Percentiles rank a stretch among this genome's conserved stretches.
Evolutionary conservation across 768 basidiomycete genomes (phyloP).

Genomic region (Symmetrospora coprosmae): DNA sequence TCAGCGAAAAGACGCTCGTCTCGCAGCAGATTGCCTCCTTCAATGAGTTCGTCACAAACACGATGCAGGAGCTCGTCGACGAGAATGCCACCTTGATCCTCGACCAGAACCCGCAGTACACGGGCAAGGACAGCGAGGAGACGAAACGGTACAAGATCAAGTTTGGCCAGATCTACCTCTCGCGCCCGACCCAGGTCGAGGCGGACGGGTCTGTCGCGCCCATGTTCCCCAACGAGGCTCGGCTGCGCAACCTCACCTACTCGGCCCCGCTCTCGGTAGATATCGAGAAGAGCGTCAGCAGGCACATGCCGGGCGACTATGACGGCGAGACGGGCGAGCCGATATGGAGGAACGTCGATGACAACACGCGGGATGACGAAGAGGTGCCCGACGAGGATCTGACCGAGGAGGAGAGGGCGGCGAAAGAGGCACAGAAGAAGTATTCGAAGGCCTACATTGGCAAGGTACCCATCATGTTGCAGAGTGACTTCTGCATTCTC

Average conservation of each 20-base stretch:
- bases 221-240: slow-evolving; percentile 91
- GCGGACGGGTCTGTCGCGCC: slow-evolving; percentile 85
- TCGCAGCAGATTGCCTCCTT: slow-evolving; percentile 95
- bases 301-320: slow-evolving; percentile 62
- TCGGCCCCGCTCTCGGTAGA: slow-evolving; percentile 91
- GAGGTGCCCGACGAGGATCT: slow-evolving; percentile 22
- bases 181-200: slow-evolving; percentile 84
- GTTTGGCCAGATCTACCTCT: slow-evolving; percentile 95
- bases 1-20: slow-evolving; percentile 92
- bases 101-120: slow-evolving; percentile 91
- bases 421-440: too few relatives aligned
- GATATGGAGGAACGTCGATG: slow-evolving; percentile 24
- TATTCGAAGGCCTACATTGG: slow-evolving; percentile 97
- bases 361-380: not conserved
- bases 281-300: slow-evolving; percentile 70
- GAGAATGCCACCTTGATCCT: slow-evolving; percentile 89
- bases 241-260: slow-evolving; percentile 86
- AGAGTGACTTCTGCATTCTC: slow-evolving; percentile 87
- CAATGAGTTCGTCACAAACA: slow-evolving; percentile 97
- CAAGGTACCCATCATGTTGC: slow-evolving; percentile 94
- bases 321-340: slow-evolving; percentile 41
- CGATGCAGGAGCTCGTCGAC: slow-evolving; percentile 97
- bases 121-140: slow-evolving; percentile 47
- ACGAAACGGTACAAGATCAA: slow-evolving; percentile 88
- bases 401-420: slow-evolving; percentile 30